These are phyloP conservation scores for Polysphondylium violaceum DNA, from an alignment of 78 protist genomes.

Conservation along the genomic window DNA sequence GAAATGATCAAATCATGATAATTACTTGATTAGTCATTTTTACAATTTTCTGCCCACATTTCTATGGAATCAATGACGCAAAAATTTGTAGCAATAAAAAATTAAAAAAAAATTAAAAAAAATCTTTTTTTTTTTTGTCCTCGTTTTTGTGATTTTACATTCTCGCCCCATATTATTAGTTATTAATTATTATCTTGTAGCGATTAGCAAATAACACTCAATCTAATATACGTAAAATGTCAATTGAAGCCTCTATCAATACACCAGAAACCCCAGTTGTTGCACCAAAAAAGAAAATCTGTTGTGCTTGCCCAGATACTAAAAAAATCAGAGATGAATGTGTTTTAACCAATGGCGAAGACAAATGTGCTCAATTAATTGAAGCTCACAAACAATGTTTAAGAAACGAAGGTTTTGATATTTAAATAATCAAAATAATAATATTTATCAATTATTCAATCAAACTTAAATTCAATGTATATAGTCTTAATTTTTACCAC, in stretches of 20 bases:
- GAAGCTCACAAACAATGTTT: constrained; percentile 76
- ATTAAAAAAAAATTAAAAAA: too few relatives aligned
- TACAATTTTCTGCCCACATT: too few relatives aligned
- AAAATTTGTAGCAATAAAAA: too few relatives aligned
- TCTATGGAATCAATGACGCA: too few relatives aligned
- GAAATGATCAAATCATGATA: too few relatives aligned
- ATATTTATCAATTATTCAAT: neutral
- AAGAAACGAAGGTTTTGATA: constrained; percentile 78
- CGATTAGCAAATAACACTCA: neutral
- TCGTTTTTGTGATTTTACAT: neutral
- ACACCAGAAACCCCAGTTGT: neutral
- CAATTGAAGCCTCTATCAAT: neutral
- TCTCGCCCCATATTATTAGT: neutral
- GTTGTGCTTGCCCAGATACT: constrained; percentile 86
- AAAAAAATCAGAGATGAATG: constrained; percentile 82
- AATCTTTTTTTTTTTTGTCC: neutral
- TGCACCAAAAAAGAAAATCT: constrained; percentile 82
- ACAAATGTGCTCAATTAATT: constrained; percentile 52
- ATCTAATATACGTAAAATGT: neutral
- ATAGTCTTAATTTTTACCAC: too few relatives aligned
- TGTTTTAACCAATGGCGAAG: constrained; percentile 61
- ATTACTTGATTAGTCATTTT: too few relatives aligned
- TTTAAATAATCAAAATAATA: constrained; percentile 5
- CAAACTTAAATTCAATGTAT: too few relatives aligned
- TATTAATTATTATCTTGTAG: neutral